These are phyloP conservation scores for Litchi chinensis DNA, from an alignment of 345 rosid species.

Conservation along the genomic window DNA sequence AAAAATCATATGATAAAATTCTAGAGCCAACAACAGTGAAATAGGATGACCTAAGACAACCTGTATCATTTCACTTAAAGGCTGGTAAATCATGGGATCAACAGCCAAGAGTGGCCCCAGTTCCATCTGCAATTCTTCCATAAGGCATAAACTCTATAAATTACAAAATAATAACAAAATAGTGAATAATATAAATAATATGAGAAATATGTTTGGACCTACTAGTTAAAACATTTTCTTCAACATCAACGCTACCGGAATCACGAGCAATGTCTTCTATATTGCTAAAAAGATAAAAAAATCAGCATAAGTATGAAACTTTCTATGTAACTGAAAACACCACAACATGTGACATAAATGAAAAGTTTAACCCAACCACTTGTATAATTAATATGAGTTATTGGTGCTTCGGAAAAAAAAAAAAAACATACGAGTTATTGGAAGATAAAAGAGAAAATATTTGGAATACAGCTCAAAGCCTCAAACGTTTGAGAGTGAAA, in stretches of 20 bases:
- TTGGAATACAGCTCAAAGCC: neutral
- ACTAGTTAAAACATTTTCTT: slow-evolving; percentile 82
- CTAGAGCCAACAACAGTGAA: neutral
- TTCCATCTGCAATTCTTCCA: slow-evolving; percentile 78
- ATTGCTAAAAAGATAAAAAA: slow-evolving; percentile 52
- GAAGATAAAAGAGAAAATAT: neutral
- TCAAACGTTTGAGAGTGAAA: neutral
- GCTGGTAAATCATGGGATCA: slow-evolving; percentile 67
- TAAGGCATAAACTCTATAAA: slow-evolving; percentile 28
- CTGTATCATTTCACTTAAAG: slow-evolving; percentile 75
- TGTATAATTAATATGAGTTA: no score
- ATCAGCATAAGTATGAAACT: neutral
- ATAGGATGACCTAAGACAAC: slow-evolving; percentile 35
- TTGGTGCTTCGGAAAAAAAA: no score
- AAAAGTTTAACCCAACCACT: neutral
- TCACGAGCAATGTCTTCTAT: slow-evolving; percentile 96
- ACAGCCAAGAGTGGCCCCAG: slow-evolving; percentile 52
- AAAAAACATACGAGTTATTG: neutral
- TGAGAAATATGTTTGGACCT: slow-evolving; percentile 30
- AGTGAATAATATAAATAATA: neutral
- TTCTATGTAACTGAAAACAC: neutral
- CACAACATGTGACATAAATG: neutral
- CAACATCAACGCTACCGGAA: slow-evolving; percentile 85
- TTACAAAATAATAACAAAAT: slow-evolving; percentile 18
- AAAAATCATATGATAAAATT: slow-evolving; percentile 9